phyloP scores from a whole-genome alignment of 352 stramenopile genomes.

The Halophytophthora batemanensis region DNA sequence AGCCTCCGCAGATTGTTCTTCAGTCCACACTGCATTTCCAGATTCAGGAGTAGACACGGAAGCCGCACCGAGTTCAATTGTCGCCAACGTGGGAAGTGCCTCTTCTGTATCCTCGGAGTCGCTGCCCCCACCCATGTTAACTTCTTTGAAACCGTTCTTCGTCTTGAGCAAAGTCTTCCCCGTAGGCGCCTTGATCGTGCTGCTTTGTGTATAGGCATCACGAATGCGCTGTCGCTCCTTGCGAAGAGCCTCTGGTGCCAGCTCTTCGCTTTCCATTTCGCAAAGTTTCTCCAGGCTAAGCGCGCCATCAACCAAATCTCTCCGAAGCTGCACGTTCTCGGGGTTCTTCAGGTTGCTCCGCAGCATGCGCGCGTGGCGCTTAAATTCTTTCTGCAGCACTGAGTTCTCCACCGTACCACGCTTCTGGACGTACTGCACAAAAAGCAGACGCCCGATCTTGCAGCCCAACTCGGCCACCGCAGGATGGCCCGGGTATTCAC shows the following conservation, averaged over 20 bases:
- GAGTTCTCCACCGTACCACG: constrained; percentile 27
- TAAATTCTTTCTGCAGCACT: constrained; percentile 39
- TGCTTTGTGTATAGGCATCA: constrained; percentile 40
- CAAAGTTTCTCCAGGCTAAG: constrained; percentile 28
- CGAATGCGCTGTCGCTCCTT: constrained; percentile 37
- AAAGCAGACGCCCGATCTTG: constrained; percentile 28
- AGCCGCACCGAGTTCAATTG: constrained; percentile 3
- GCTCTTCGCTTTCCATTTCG: constrained; percentile 44
- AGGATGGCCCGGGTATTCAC: constrained; percentile 16
- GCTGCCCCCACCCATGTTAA: constrained; percentile 18
- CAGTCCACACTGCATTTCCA: background rate
- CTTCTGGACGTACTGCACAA: constrained; percentile 34
- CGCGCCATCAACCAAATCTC: constrained; percentile 29
- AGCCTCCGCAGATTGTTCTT: too few relatives aligned
- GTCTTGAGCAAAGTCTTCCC: constrained; percentile 40
- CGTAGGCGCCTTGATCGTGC: constrained; percentile 34
- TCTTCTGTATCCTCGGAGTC: constrained; percentile 5
- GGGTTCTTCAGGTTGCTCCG: constrained; percentile 42
- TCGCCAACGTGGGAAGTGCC: constrained; percentile 4
- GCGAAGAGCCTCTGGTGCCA: constrained; percentile 49
- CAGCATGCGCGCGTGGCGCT: constrained; percentile 47
- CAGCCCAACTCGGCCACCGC: constrained; percentile 18
- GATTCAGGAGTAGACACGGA: background rate
- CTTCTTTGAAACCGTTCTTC: constrained; percentile 53
- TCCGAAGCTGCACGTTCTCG: constrained; percentile 37